Conservation (phyloP, 1,284 basidiomycete genomes). For the Fereydounia khargensis region DNA sequence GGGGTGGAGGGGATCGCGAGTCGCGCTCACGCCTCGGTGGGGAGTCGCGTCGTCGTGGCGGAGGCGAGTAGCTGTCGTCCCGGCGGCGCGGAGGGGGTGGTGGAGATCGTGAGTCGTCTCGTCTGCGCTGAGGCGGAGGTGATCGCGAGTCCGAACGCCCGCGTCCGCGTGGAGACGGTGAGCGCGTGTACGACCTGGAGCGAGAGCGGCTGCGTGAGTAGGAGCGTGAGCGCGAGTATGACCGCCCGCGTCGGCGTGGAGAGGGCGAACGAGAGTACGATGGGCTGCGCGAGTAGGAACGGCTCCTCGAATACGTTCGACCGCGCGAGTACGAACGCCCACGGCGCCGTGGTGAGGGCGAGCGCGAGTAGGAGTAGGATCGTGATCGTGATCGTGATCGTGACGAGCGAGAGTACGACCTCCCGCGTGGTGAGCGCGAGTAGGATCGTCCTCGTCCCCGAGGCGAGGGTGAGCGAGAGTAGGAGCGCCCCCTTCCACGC, state of each 20-base stretch:
- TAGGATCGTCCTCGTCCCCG: too few relatives aligned
- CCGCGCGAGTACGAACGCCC: background rate
- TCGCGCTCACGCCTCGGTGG: background rate
- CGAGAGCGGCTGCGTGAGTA: constrained; percentile 3
- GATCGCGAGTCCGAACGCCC: constrained; percentile 16
- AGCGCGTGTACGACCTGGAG: constrained; percentile 13
- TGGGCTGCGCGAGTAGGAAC: constrained; percentile 4
- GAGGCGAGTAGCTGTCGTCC: background rate
- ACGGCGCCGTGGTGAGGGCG: constrained; percentile 1
- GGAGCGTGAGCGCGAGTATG: constrained; percentile 4
- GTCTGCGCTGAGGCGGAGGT: constrained; percentile 1
- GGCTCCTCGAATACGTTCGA: constrained; percentile 2
- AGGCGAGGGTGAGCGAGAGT: constrained; percentile 20
- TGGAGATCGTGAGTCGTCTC: background rate
- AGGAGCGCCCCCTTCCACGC: constrained; percentile 10
- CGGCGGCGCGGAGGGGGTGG: background rate
- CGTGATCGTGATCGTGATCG: constrained; percentile 1
- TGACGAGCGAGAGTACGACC: constrained; percentile 9
- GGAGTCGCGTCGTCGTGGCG: background rate
- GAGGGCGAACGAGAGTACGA: constrained; percentile 4
- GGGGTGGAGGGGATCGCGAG: too few relatives aligned
- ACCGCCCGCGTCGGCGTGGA: background rate
- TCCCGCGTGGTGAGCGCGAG: background rate
- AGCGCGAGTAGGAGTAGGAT: constrained; percentile 9
- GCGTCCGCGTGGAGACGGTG: constrained; percentile 1